A percentile compares a stretch with the other conserved stretches of the same genome.
These are phyloP conservation scores for Pseudogymnoascus sp. DNA, from an alignment of 2,329 filamentous ascomycete species.

Conservation along the genomic window DNA sequence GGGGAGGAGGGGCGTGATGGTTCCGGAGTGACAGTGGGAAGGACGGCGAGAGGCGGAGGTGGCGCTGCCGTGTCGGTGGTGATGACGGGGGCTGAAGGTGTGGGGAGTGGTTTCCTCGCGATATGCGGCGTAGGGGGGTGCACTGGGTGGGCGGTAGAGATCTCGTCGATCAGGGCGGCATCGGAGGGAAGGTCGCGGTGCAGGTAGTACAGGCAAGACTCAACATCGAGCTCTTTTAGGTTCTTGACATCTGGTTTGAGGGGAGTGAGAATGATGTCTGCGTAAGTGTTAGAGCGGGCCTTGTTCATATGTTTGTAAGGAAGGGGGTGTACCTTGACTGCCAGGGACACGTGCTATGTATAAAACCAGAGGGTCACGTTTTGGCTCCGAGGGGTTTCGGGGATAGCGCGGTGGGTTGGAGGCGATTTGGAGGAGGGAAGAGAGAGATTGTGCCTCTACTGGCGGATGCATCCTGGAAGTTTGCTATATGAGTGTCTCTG, in stretches of 20 bases:
- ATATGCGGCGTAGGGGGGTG: conserved; percentile 13
- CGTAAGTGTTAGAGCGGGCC: conserved; percentile 12
- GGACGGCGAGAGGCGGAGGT: too few relatives aligned
- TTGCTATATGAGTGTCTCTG: not conserved
- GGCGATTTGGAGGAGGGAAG: conserved; percentile 69
- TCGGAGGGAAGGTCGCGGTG: conserved; percentile 65
- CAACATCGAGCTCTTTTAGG: conserved; percentile 79
- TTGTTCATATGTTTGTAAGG: not conserved
- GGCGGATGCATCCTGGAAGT: not conserved
- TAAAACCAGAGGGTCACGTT: conserved; percentile 64
- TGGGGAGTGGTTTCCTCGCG: conserved; percentile 25
- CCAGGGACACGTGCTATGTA: conserved; percentile 94
- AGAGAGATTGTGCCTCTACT: conserved; percentile 75
- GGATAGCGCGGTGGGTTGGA: conserved; percentile 82
- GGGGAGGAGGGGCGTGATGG: too few relatives aligned
- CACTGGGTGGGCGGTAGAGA: not conserved
- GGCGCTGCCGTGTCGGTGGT: not conserved
- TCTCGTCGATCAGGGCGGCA: conserved; percentile 25
- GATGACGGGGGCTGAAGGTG: not conserved
- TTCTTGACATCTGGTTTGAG: conserved; percentile 83
- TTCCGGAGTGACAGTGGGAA: too few relatives aligned
- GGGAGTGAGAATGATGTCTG: conserved; percentile 87
- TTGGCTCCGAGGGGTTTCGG: conserved; percentile 61
- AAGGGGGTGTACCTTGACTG: conserved; percentile 58
- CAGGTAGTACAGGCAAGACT: conserved; percentile 82